phyloP scores from a whole-genome alignment of 2,329 filamentous ascomycete genomes.

The Falciphora oryzae region DNA sequence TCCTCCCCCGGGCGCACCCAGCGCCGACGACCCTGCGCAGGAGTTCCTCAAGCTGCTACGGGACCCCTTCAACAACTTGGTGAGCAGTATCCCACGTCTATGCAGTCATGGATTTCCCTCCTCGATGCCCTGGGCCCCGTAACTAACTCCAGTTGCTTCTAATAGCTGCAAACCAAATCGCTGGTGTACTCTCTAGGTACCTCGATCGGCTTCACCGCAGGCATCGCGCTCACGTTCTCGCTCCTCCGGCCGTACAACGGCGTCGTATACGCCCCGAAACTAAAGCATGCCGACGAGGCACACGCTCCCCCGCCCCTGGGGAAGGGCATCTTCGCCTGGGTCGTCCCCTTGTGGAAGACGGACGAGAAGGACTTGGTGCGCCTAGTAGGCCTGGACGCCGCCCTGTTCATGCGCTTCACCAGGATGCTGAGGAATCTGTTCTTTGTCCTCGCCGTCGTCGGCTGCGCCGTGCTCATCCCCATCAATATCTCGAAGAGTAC shows the following conservation, averaged over 20 bases:
- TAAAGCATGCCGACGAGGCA: conserved; percentile 86
- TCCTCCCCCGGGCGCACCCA: background rate
- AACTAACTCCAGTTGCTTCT: background rate
- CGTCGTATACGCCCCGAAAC: conserved; percentile 87
- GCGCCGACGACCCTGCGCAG: conserved; percentile 27
- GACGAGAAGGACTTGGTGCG: conserved; percentile 71
- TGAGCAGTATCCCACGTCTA: conserved; percentile 20
- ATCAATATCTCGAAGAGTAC: conserved; percentile 59
- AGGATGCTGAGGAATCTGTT: conserved; percentile 94
- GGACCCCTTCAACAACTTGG: conserved; percentile 42
- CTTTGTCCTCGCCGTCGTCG: conserved; percentile 62
- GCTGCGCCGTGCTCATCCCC: conserved; percentile 73
- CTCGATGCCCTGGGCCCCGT: background rate
- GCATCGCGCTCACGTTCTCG: conserved; percentile 77
- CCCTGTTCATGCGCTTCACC: conserved; percentile 81
- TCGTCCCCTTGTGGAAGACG: conserved; percentile 70
- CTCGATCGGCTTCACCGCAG: conserved; percentile 67
- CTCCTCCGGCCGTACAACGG: conserved; percentile 86
- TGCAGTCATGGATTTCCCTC: background rate
- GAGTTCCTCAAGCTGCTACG: conserved; percentile 42
- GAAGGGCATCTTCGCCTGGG: conserved; percentile 84
- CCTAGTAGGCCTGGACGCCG: conserved; percentile 86
- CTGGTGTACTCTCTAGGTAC: conserved; percentile 75
- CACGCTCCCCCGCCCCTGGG: conserved; percentile 83
- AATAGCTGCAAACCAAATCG: conserved; percentile 47